These are phyloP conservation scores for Oenanthe javanica DNA, from an alignment of 140 eudicot species.

Conservation along the genomic window DNA sequence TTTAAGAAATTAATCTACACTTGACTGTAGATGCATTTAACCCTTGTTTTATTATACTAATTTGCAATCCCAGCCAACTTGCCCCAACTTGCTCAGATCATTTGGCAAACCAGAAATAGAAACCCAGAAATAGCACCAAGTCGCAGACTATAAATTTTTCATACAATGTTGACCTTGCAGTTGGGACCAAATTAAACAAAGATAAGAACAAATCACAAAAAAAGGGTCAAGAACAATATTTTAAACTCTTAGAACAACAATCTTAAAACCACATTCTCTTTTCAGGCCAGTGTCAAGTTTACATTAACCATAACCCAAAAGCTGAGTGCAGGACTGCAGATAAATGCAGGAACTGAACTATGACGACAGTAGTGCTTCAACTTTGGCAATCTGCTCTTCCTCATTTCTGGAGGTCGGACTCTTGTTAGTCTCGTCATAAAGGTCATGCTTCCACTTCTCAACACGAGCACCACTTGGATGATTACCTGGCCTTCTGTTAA, in stretches of 20 bases:
- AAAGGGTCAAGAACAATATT: not conserved
- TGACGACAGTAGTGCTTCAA: slow-evolving; percentile 76
- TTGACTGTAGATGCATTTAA: too few species aligned
- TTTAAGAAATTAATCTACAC: too few species aligned
- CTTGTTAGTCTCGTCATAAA: slow-evolving; percentile 64
- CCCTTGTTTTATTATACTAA: too few species aligned
- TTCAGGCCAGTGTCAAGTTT: not conserved
- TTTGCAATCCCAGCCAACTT: too few species aligned
- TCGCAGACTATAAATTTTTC: too few species aligned
- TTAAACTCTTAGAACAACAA: not conserved
- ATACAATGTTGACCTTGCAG: too few species aligned
- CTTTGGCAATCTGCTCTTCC: slow-evolving; percentile 88
- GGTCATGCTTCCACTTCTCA: slow-evolving; percentile 97
- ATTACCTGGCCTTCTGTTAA: slow-evolving; percentile 37
- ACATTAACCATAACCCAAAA: not conserved
- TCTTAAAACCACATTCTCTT: not conserved
- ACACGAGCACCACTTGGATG: slow-evolving; percentile 43
- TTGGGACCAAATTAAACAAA: too few species aligned
- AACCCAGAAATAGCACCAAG: too few species aligned
- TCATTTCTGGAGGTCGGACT: slow-evolving; percentile 67
- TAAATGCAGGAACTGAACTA: slow-evolving; percentile 17
- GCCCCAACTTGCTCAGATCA: too few species aligned
- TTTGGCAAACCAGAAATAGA: too few species aligned
- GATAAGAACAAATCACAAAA: too few species aligned
- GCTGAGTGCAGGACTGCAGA: not conserved